Base-by-base conservation (phyloP, 73 alveolate genomes). In the Paramecium sexaurelia region DNA sequence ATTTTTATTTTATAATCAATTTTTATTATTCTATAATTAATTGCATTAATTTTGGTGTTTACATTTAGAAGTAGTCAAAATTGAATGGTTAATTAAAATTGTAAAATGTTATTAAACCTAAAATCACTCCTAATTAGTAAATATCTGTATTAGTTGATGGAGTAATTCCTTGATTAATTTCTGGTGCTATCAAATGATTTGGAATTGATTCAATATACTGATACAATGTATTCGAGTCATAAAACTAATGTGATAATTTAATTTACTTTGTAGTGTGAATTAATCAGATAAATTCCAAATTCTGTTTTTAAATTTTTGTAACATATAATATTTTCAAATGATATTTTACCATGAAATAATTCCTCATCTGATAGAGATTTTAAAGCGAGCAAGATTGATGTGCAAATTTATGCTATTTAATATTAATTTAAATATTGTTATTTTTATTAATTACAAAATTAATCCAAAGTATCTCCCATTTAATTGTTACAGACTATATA, bases 261-360 rank as follows among this genome's bases (percentile, higher is more conserved):
- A 61, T 29, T 4, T 71, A 71, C 86, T 20, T 32, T 71, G 35
- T 71, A 71, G 6, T 35, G 22, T 1, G 86, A 71, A 36, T 71
- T 71, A 35, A 71, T 36, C 43, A 71, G 35, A 71, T 71, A 71
- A 7, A 24, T 17, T 71, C 83, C 83, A 32, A 71, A 37, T 35
- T 71, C 1, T 0, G 13, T 71, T 15, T 71, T 71, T 7, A 0
- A 13, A 11, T 29, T 10, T 0, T 1, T 7, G 5, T 32, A 35
- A 35, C 55, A 71, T 15, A 71, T 19, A 32, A 71, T 71, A 20
- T 71, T 71, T 71, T 32, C 55, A 35, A 17, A 71, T n/a, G 55
- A 35, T 11, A 71, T 33, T 19, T 71, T 33, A 1, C 86, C 86
- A 71, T 71, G 86, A 71, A 33, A 71, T 36, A 71, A 35, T 35